These are phyloP conservation scores for Cocos nucifera DNA, from an alignment of 176 grass and related monocot species.

Conservation along the genomic window DNA sequence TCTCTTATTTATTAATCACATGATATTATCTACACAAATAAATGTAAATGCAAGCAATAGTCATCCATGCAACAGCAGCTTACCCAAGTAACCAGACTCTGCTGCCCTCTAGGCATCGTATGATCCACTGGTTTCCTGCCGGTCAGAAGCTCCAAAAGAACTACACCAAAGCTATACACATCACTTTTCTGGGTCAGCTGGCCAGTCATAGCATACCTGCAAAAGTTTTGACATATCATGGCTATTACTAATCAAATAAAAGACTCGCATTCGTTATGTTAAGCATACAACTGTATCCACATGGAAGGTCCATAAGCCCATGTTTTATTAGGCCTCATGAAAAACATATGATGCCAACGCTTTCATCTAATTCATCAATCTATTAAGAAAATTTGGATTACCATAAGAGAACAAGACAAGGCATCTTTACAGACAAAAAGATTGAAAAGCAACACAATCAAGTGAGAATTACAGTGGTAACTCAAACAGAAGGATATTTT, in stretches of 20 bases:
- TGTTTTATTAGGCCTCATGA: no score
- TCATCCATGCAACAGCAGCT: constrained; percentile 3
- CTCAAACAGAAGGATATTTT: no score
- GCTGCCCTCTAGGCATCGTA: constrained; percentile 95
- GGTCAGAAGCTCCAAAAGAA: constrained; percentile 89
- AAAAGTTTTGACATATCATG: constrained; percentile 3
- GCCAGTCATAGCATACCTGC: constrained; percentile 91
- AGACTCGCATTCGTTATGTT: neutral
- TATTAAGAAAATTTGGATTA: no score
- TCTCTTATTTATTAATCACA: no score
- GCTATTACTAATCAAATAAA: neutral
- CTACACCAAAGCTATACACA: constrained; percentile 92
- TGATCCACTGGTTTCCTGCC: constrained; percentile 93
- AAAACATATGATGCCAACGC: no score
- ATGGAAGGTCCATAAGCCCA: no score
- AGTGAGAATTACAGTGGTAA: no score
- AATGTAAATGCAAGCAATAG: neutral
- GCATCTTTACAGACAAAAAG: no score
- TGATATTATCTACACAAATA: no score
- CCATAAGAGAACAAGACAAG: no score
- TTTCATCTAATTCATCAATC: no score
- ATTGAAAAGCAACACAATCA: no score
- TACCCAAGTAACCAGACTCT: constrained; percentile 96
- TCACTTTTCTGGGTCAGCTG: constrained; percentile 95
- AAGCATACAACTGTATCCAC: neutral